phyloP scores from a whole-genome alignment of 164 flowering plant species.

The Liquidambar formosana region DNA sequence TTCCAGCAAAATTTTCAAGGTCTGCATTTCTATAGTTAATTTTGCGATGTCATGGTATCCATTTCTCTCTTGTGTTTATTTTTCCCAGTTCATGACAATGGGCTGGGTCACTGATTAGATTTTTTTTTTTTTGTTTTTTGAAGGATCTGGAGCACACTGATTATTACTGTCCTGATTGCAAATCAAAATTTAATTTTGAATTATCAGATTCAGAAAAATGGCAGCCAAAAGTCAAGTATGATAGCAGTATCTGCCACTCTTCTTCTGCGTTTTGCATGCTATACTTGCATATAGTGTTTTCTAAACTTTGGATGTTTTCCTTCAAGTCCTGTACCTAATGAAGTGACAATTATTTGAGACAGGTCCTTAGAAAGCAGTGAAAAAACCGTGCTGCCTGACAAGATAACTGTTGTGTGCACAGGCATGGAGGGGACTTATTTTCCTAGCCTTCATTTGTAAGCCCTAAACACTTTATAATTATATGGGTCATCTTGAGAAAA shows the following conservation, averaged over 20 bases:
- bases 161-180: conserved; percentile 70
- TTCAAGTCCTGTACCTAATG: not conserved
- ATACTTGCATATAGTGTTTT: not conserved
- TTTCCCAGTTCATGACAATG: not conserved
- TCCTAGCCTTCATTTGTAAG: conserved; percentile 84
- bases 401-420: conserved; percentile 71
- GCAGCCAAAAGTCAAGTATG: conserved; percentile 45
- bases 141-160: conserved; percentile 50
- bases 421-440: conserved; percentile 83
- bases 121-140: conserved; percentile 5
- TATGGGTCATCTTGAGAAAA: not conserved
- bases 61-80: too few species aligned
- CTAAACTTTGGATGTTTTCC: not conserved
- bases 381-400: conserved; percentile 35
- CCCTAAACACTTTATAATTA: conserved; percentile 2
- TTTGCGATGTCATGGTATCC: too few species aligned
- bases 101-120: conserved; percentile 15
- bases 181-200: conserved; percentile 22
- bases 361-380: conserved; percentile 37
- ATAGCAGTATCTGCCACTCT: not conserved
- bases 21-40: conserved; percentile 1
- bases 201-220: conserved; percentile 23
- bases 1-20: conserved; percentile 47
- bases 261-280: not conserved
- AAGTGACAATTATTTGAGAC: conserved; percentile 20